Evolutionary conservation across 768 basidiomycete genomes (phyloP).

Genomic region (Boletus huronensis): DNA sequence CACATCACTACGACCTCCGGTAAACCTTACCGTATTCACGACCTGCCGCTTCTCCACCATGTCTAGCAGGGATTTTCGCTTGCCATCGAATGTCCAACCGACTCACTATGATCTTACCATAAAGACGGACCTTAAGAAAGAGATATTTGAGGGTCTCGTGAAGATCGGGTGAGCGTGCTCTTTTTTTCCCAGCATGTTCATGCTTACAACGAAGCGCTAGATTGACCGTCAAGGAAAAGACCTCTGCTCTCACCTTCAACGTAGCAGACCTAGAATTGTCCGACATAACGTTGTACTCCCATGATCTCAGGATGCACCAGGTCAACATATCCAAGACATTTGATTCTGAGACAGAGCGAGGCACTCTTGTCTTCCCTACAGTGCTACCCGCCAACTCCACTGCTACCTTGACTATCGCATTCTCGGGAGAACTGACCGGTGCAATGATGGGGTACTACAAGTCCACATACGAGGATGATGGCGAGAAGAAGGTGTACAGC

Average conservation of each 20-base stretch:
- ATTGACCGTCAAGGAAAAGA: conserved; percentile 59
- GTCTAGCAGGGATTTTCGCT: conserved; percentile 37
- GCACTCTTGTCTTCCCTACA: conserved; percentile 54
- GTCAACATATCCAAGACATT: conserved; percentile 43
- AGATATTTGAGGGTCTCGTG: conserved; percentile 73
- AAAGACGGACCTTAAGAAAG: conserved; percentile 77
- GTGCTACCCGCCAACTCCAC: conserved; percentile 64
- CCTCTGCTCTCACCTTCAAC: conserved; percentile 64
- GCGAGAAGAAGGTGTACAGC: conserved; percentile 62
- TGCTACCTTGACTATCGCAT: conserved; percentile 67
- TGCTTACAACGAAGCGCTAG: conserved; percentile 33
- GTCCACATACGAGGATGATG: conserved; percentile 59
- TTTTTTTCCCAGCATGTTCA: neutral
- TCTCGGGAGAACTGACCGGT: conserved; percentile 62
- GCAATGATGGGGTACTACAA: conserved; percentile 85
- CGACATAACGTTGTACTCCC: conserved; percentile 52
- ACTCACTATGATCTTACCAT: conserved; percentile 77
- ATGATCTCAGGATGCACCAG: conserved; percentile 50
- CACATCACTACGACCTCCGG: neutral
- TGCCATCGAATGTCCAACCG: conserved; percentile 65
- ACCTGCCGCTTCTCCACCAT: conserved; percentile 7
- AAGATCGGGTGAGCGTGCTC: conserved; percentile 54
- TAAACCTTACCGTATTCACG: neutral
- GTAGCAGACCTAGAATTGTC: conserved; percentile 56
- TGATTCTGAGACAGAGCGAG: conserved; percentile 63